Percentiles rank a stretch among this genome's conserved stretches.
phyloP scores from a whole-genome alignment of 371 early-diverging fungal species.

The Mucor sp. region DNA sequence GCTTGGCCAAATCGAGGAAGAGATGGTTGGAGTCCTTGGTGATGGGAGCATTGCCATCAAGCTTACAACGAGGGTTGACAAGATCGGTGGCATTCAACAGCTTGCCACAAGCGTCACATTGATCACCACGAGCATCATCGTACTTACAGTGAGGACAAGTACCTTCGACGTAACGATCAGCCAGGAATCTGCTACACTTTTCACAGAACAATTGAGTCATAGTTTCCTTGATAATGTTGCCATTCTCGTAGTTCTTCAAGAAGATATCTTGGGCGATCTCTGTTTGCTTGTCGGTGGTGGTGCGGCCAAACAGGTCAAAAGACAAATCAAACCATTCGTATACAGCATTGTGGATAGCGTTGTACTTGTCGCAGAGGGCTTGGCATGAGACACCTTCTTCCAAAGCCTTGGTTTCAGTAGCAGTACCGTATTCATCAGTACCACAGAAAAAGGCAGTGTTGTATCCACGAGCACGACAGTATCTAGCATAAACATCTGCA shows the following conservation, averaged over 20 bases:
- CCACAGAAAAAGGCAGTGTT: conserved; percentile 97
- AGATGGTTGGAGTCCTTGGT: conserved; percentile 90
- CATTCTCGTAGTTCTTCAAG: conserved; percentile 76
- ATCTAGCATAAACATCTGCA: conserved; percentile 98
- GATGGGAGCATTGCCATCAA: conserved; percentile 85
- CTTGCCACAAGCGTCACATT: conserved; percentile 98
- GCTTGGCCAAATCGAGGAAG: conserved; percentile 88
- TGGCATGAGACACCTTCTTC: conserved; percentile 90
- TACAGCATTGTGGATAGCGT: conserved; percentile 84
- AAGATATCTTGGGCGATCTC: conserved; percentile 96
- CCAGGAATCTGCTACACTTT: conserved; percentile 90
- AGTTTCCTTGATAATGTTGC: conserved; percentile 73
- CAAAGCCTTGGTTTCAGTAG: conserved; percentile 99
- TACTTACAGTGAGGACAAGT: conserved; percentile 93
- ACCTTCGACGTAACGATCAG: conserved; percentile 99
- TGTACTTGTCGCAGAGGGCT: conserved; percentile 97
- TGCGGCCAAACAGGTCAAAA: conserved; percentile 98
- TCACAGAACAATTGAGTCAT: conserved; percentile 96
- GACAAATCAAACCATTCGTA: conserved; percentile 98
- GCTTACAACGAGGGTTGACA: conserved; percentile 94
- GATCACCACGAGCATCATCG: conserved; percentile 97
- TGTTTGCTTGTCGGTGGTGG: conserved; percentile 91
- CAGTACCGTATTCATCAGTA: conserved; percentile 99
- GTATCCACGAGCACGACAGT: conserved; percentile 88
- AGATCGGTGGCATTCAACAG: conserved; percentile 95